Evolutionary conservation across 208 protist genomes (phyloP), one percentile per base, ranked within the genome.

Genomic region (Acanthamoeba triangularis): DNA sequence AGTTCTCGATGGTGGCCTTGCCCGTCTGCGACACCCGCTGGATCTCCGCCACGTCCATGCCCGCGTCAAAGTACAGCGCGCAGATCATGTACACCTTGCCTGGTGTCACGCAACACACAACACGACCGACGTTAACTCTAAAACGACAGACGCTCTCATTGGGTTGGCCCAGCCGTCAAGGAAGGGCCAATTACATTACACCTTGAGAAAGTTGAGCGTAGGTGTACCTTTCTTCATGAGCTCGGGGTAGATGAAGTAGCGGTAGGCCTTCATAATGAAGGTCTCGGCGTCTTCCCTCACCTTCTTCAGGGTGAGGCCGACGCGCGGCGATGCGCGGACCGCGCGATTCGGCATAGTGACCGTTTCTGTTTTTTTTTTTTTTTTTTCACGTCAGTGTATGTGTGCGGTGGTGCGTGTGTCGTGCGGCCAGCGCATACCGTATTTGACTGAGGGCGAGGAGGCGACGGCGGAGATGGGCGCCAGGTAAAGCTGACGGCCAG

Each of bases 11-110:
- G 41, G 87, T 93, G 37, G 56, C 25, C 87, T 76, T 93, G 87
- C 61, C 61, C 23, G 87, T 78, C 28, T 30, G 30, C 7, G 87
- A 78, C 59, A 93, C 56, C 87, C 74, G 47, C 44, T 93, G 87
- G 44, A 93, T 74, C 35, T 93, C 65, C 6, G 87, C 87, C 59
- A 56, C 87, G 65, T 49, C 59, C 41, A 93, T 37, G 30, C 87
- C 61, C n/a, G 74, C n/a, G 3, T 76, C 87, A 52, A 78, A 76
- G 87, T 93, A 59, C 0, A 93, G 59, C 61, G 87, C 87, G 65
- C 87, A 93, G 87, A 93, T 93, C 61, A 76, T 76, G 65, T 93
- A 93, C n/a, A 93, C 87, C 41, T 93, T 93, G 87, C 87, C 67
- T 76, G 65, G 3, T 28, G 8, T 11, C 25, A 1, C 20, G 1